Evolutionary conservation across 2,329 filamentous ascomycete species (phyloP), one percentile per base, ranked within the genome.

Genomic region (Penicillium brasilianum): DNA sequence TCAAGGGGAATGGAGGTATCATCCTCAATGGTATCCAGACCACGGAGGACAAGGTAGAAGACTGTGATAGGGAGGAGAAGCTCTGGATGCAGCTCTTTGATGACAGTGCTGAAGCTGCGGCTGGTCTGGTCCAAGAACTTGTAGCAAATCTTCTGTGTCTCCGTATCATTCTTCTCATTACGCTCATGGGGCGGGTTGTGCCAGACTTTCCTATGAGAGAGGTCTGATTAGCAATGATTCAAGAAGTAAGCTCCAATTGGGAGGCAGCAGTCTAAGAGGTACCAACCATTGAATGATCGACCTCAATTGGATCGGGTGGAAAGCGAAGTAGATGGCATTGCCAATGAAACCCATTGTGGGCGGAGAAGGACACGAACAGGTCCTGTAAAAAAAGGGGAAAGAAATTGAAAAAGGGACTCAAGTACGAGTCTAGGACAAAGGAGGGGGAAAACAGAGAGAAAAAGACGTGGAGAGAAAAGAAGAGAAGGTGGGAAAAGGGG

Each of bases 1-100:
- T 86, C 84, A 41, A 94, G 81, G 2, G 90, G 83, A 62, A 99
- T 89, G 5, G 93, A 96, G 88, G 97, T 98, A 78, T 99, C 95
- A 83, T 99, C 95, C 80, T 99, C 95, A 62, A 99, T 91, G n/a
- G 95, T 99, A 78, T 99, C 95, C 54, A 99, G 86, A 50, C 92
- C 95, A 63, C 95, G 91, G 57, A 99, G 85, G 56, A 92, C 87
- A 30, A 99, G 87, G 81, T 99, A 99, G 84, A 99, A 99, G 10
- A 98, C 83, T 58, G 89, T 88, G 49, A 98, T 85, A 25, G 95
- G 93, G 43, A 97, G 87, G 37, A 98, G 87, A 34, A 99, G 88
- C 80, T 99, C 94, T 0, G 93, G 93, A 75, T 97, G 93, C 46
- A 99, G 86, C 80, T 99, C 95, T 79, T 96, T 88, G 66, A 99